Evolutionary conservation across 1,284 basidiomycete genomes (phyloP).

Genomic region (Trichosporon faecale): DNA sequence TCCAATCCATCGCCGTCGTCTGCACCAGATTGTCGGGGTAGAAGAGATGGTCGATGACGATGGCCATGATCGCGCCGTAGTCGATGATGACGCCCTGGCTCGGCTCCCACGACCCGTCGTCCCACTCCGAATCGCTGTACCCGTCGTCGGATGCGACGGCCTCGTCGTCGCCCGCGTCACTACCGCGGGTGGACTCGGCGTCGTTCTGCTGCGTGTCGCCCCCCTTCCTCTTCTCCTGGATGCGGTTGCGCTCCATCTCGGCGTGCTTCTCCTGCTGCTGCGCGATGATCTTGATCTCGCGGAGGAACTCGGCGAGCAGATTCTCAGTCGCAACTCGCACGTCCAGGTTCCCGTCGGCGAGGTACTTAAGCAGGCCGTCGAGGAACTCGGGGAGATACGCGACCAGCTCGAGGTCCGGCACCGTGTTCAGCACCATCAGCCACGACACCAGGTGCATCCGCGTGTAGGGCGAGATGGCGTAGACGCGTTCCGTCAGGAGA

Average conservation of each 20-base stretch:
- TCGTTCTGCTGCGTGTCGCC: conserved; percentile 30
- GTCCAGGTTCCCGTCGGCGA: conserved; percentile 91
- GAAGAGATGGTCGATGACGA: conserved; percentile 84
- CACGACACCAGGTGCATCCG: conserved; percentile 94
- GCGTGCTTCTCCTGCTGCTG: conserved; percentile 59
- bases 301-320: conserved; percentile 84
- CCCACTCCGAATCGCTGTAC: conserved; percentile 41
- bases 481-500: conserved; percentile 85
- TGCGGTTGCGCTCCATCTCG: conserved; percentile 26
- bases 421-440: conserved; percentile 93
- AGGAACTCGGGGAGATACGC: conserved; percentile 92
- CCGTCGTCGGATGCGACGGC: conserved; percentile 35
- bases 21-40: conserved; percentile 83
- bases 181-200: conserved; percentile 52
- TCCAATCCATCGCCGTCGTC: conserved; percentile 83
- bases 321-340: conserved; percentile 89
- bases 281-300: conserved; percentile 85
- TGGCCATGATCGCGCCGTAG: conserved; percentile 88
- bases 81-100: conserved; percentile 91
- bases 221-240: conserved; percentile 18
- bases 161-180: conserved; percentile 29
- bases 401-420: conserved; percentile 93
- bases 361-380: conserved; percentile 88
- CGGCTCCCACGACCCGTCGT: conserved; percentile 72
- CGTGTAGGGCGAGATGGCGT: conserved; percentile 93